Base-by-base conservation (phyloP, 805 yeast genomes). In the Kluyveromyces dobzhanskii region DNA sequence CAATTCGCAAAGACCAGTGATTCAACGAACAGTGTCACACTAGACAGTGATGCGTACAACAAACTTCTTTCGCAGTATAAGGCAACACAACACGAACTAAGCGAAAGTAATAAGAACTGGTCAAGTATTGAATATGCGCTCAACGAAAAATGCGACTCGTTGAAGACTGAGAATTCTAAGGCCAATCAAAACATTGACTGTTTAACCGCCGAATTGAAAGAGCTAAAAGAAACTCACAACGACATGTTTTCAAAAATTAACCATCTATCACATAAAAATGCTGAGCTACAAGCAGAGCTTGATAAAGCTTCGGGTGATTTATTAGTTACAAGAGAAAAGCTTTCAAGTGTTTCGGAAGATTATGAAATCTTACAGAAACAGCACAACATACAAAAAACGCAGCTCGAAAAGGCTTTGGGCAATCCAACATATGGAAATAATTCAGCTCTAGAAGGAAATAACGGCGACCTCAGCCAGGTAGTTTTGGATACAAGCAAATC, bases 81-180 rank as follows among this genome's bases (percentile, higher is more conserved):
- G 32, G 62, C 70, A 12, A 53, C 85, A 16, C 87, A 82, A 51
- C 64, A 74, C 2, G 92, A 87, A 56, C 80, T 84, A 47, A 72
- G 83, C 6, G 71, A 78, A 12, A 82, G 90, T 0, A 80, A 80
- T 41, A 85, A 80, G 45, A 85, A 81, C 56, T 85, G 95, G 94
- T 79, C 81, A 41, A 65, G 77, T 14, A 78, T 86, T 31, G 97
- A 92, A 57, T 71, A 81, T 29, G 67, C 76, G 3, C 66, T 86
- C 43, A 64, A 69, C 44, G 56, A 62, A 7, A 73, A 71, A 41
- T 66, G 79, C 14, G 56, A 71, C 4, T 41, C 49, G 12, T 46
- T 71, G n/a, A 71, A 73, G 42, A 54, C 51, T 35, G 76, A 76
- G 38, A 54, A 73, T 6, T 71, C 26, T 66, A 26, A 59, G 57